Evolutionary conservation across 495 filamentous ascomycete species (phyloP).

Genomic region (Trichoderma reesei): DNA sequence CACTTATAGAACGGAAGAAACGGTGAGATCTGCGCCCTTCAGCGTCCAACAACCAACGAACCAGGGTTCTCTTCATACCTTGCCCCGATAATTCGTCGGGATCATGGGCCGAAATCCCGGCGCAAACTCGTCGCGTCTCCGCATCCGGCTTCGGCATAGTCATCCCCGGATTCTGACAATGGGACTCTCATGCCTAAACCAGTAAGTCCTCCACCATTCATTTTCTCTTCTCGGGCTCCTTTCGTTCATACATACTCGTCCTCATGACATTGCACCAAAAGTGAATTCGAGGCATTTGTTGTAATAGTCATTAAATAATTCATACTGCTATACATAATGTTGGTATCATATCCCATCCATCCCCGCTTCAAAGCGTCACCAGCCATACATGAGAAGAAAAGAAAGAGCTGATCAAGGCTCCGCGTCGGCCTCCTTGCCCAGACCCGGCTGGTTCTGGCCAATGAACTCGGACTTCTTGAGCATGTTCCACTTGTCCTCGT

Average conservation of each 20-base stretch:
- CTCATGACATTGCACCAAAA: no score
- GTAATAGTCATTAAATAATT: not conserved
- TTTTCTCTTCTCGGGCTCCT: no score
- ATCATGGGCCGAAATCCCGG: not conserved
- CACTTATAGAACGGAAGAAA: not conserved
- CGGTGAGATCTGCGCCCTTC: not conserved
- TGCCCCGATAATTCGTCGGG: not conserved
- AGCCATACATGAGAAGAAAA: not conserved
- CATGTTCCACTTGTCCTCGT: conserved; percentile 56
- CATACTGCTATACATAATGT: not conserved
- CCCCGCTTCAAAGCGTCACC: no score
- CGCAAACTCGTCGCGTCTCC: not conserved
- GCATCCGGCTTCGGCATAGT: not conserved
- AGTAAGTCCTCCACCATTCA: not conserved
- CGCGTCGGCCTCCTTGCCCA: not conserved
- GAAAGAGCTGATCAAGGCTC: not conserved
- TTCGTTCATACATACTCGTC: no score
- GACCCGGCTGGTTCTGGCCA: conserved; percentile 14
- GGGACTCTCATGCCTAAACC: not conserved
- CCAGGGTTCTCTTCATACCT: not conserved
- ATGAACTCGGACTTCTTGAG: conserved; percentile 35
- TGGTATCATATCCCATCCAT: not conserved
- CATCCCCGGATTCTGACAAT: not conserved
- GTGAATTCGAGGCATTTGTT: no score
- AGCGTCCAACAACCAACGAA: not conserved